Base-by-base conservation (phyloP, 345 rosid genomes). In the Pistacia integerrima region DNA sequence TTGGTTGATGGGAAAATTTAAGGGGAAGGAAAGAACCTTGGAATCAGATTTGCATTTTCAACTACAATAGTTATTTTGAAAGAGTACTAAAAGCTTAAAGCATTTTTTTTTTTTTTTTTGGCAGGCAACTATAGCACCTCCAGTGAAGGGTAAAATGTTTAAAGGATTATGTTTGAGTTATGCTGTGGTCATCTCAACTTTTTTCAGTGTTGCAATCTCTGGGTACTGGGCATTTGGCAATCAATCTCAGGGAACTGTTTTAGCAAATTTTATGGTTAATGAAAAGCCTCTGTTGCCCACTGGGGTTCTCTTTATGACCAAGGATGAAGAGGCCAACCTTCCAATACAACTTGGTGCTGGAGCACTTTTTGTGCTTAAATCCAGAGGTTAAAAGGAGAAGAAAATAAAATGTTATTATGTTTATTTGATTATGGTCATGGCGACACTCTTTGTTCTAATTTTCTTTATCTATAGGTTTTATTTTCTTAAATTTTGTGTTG, bases 161-260 rank as follows among this genome's bases (percentile, higher is more conserved):
- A 88, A 84, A 76, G 94, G 90, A 12, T 67, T 87, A 17, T 84
- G 87, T 61, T 28, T 88, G 0, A 87, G 92, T 64, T 90, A 82
- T 64, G 72, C 77, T 6, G 89, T 87, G 9, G 69, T 79, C 64
- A 61, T 75, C 3, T 41, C 58, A 65, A 82, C 92, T 3, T 88
- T 49, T 63, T 83, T 84, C 77, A 80, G 90, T 48, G 88, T 85
- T 14, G 89, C 76, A 0, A 64, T 90, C 33, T 85, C 90, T 11
- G 90, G 94, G 10, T 87, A 88, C 41, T 87, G 94, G 90, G 86
- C 90, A 30, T 90, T 88, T 55, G 92, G 92, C 4, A 88, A 84
- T 70, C 78, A 72, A 41, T 69, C 85, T 8, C 25, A 63, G 72
- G 33, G 22, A 22, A 73, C 83, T 2, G 0, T 90, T 67, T 79